Conservation (phyloP, 2,329 filamentous ascomycete species). For the Hypomyces perniciosus region DNA sequence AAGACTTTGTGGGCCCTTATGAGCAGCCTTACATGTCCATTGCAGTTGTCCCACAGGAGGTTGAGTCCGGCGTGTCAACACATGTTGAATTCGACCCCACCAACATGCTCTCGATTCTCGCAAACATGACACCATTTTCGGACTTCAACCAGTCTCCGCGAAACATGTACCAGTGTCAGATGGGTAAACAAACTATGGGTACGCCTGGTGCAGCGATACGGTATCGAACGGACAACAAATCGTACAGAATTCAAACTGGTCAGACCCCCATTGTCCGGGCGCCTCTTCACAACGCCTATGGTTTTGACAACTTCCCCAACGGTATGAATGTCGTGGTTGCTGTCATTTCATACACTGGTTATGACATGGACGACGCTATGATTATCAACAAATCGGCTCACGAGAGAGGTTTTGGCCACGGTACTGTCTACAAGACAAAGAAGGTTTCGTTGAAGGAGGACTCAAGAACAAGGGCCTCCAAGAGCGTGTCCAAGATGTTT, state of each 20-base stretch:
- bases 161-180: slow-evolving; percentile 99
- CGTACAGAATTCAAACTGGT: slow-evolving; percentile 88
- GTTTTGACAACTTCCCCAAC: slow-evolving; percentile 96
- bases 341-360: slow-evolving; percentile 97
- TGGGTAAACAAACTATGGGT: slow-evolving; percentile 99
- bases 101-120: slow-evolving; percentile 93
- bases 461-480: slow-evolving; percentile 57
- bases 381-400: slow-evolving; percentile 97
- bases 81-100: slow-evolving; percentile 94
- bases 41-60: slow-evolving; percentile 80
- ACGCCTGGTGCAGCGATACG: slow-evolving; percentile 80
- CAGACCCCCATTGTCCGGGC: slow-evolving; percentile 91
- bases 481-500: slow-evolving; percentile 74
- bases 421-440: slow-evolving; percentile 97
- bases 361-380: slow-evolving; percentile 99
- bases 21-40: slow-evolving; percentile 99
- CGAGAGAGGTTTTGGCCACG: slow-evolving; percentile 91
- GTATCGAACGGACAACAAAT: slow-evolving; percentile 94
- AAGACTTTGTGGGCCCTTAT: slow-evolving; percentile 85
- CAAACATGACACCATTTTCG: slow-evolving; percentile 98
- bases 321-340: slow-evolving; percentile 93
- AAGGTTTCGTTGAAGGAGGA: slow-evolving; percentile 82
- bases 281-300: slow-evolving; percentile 91
- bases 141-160: slow-evolving; percentile 97
- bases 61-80: slow-evolving; percentile 80